Evolutionary conservation across 73 alveolate species (phyloP), one percentile per base, ranked within the genome.

Genomic region (Tetrahymena elliotti): DNA sequence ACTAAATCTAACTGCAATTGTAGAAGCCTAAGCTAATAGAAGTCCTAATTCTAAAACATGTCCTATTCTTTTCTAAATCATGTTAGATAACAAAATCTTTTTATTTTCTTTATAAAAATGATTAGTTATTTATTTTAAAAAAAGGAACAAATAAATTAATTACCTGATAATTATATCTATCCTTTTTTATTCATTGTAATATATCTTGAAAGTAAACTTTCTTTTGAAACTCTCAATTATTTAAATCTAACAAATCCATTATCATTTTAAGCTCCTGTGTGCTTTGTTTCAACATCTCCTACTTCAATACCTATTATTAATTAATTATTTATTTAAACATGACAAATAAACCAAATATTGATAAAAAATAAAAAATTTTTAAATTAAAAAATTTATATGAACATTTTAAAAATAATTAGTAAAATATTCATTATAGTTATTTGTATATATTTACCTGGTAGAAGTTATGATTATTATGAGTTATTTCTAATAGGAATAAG

Each of bases 361-460:
- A n/a, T n/a, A n/a, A n/a, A n/a, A n/a, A n/a, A n/a, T n/a, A n/a
- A n/a, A n/a, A n/a, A n/a, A n/a, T n/a, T n/a, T n/a, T n/a, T n/a
- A n/a, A n/a, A n/a, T n/a, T n/a, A n/a, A n/a, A n/a, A n/a, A n/a
- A n/a, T n/a, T n/a, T n/a, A n/a, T n/a, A n/a, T n/a, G n/a, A n/a
- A n/a, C n/a, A n/a, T n/a, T n/a, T n/a, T n/a, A n/a, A n/a, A n/a
- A n/a, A n/a, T n/a, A n/a, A n/a, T n/a, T n/a, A n/a, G n/a, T n/a
- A n/a, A n/a, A n/a, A n/a, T n/a, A n/a, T n/a, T n/a, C n/a, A n/a
- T n/a, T n/a, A n/a, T n/a, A n/a, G n/a, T n/a, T n/a, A n/a, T n/a
- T n/a, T n/a, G n/a, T n/a, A n/a, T n/a, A n/a, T n/a, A n/a, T n/a
- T 68, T 93, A 6, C 99, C 99, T 93, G 98, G 98, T 15, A 98